A percentile compares a stretch with the other conserved stretches of the same genome.
These are phyloP conservation scores for Candida buenavistaensis DNA, from an alignment of 1,139 yeast genomes.

Conservation along the genomic window DNA sequence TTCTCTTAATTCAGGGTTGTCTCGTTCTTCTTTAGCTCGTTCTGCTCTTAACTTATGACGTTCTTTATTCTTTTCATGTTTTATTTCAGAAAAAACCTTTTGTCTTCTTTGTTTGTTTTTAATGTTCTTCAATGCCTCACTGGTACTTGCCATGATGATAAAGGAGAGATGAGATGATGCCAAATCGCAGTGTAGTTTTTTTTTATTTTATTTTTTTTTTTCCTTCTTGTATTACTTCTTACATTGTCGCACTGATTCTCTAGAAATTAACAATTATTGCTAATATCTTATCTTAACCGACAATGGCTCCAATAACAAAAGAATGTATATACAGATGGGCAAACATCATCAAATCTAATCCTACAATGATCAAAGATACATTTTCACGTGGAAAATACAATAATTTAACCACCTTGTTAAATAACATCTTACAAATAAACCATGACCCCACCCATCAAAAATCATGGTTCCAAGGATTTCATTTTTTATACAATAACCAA, in stretches of 20 bases:
- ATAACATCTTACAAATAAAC: slow-evolving; percentile 15
- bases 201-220: slow-evolving; percentile 2
- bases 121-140: slow-evolving; percentile 46
- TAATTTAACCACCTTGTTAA: slow-evolving; percentile 19
- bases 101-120: slow-evolving; percentile 80
- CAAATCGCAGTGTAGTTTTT: slow-evolving; percentile 1
- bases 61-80: slow-evolving; percentile 72
- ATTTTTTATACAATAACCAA: slow-evolving; percentile 61
- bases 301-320: slow-evolving; percentile 10
- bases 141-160: too few species aligned
- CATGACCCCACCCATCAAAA: slow-evolving; percentile 2
- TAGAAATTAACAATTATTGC: too few species aligned
- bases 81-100: slow-evolving; percentile 70
- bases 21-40: slow-evolving; percentile 81
- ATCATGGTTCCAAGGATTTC: slow-evolving; percentile 48
- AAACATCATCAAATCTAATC: slow-evolving; percentile 14
- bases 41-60: slow-evolving; percentile 74
- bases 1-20: slow-evolving; percentile 77
- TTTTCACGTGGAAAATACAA: slow-evolving; percentile 19
- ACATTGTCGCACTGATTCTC: neutral
- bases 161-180: slow-evolving; percentile 7
- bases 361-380: slow-evolving; percentile 21
- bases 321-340: slow-evolving; percentile 20
- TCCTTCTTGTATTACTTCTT: too few species aligned
- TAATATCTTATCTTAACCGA: neutral